phyloP scores from a whole-genome alignment of 2,329 filamentous ascomycete genomes.

The Diaporthe vexans region DNA sequence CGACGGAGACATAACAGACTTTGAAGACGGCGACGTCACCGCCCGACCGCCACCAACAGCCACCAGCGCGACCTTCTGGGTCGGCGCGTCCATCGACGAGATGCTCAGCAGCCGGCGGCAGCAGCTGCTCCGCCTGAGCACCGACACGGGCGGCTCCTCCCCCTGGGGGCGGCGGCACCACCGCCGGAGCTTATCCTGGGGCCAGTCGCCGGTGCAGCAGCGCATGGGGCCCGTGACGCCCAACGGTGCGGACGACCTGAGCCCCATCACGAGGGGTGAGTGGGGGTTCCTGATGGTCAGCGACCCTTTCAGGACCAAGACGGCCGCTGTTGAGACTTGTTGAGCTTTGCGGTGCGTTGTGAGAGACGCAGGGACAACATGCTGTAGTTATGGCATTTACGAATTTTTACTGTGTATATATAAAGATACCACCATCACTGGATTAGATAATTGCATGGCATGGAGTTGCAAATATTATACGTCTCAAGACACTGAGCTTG shows the following conservation, averaged over 20 bases:
- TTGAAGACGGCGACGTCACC: constrained; percentile 55
- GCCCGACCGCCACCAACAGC: constrained; percentile 49
- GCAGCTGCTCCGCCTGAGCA: constrained; percentile 38
- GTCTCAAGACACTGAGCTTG: not conserved
- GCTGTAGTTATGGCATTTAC: not conserved
- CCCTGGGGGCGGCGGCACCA: constrained; percentile 55
- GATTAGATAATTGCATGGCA: constrained; percentile 29
- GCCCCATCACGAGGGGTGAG: constrained; percentile 72
- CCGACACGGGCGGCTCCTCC: not conserved
- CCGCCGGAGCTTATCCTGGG: constrained; percentile 35
- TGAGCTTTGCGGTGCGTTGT: constrained; percentile 46
- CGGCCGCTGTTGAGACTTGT: constrained; percentile 66
- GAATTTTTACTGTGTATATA: constrained; percentile 1
- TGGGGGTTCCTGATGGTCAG: constrained; percentile 73
- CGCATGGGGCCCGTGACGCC: constrained; percentile 67
- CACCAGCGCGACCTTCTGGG: constrained; percentile 46
- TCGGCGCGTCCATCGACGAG: constrained; percentile 59
- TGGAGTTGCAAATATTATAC: not conserved
- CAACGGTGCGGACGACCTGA: constrained; percentile 73
- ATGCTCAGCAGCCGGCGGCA: constrained; percentile 51
- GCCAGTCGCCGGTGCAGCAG: constrained; percentile 20
- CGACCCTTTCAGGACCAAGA: constrained; percentile 59
- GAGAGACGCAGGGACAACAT: not conserved
- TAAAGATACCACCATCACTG: constrained; percentile 34
- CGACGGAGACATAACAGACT: constrained; percentile 48